Evolutionary conservation across 805 yeast genomes (phyloP).

Genomic region (Nakazawaea siamensis): DNA sequence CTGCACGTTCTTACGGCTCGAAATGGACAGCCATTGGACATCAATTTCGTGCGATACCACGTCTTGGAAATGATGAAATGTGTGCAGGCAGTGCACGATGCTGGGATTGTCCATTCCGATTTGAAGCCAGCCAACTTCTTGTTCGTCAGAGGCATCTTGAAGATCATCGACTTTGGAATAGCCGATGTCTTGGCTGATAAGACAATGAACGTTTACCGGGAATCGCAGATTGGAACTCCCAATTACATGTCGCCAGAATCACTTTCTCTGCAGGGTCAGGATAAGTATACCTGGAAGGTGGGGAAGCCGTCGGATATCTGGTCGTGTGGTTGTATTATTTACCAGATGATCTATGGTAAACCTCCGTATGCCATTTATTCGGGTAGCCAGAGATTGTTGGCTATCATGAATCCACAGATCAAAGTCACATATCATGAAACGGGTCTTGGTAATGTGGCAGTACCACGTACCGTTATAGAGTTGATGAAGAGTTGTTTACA

Average conservation of each 20-base stretch:
- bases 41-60: constrained; percentile 73
- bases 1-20: constrained; percentile 70
- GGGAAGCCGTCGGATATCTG: constrained; percentile 95
- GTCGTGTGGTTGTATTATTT: constrained; percentile 95
- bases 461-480: constrained; percentile 63
- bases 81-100: constrained; percentile 79
- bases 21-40: constrained; percentile 42
- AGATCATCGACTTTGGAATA: constrained; percentile 91
- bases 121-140: constrained; percentile 61
- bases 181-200: constrained; percentile 93
- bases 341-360: constrained; percentile 89
- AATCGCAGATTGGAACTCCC: constrained; percentile 90
- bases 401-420: constrained; percentile 80
- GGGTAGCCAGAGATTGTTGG: constrained; percentile 71
- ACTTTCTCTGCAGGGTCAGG: constrained; percentile 40
- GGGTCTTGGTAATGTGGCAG: constrained; percentile 53
- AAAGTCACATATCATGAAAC: constrained; percentile 56
- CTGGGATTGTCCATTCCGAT: constrained; percentile 59
- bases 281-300: constrained; percentile 49
- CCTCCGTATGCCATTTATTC: constrained; percentile 82
- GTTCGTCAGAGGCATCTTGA: constrained; percentile 74
- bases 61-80: constrained; percentile 73
- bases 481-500: constrained; percentile 64
- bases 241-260: constrained; percentile 99
- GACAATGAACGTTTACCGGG: constrained; percentile 83